Evolutionary conservation across 345 rosid species (phyloP).

Genomic region (Salix dunnii): DNA sequence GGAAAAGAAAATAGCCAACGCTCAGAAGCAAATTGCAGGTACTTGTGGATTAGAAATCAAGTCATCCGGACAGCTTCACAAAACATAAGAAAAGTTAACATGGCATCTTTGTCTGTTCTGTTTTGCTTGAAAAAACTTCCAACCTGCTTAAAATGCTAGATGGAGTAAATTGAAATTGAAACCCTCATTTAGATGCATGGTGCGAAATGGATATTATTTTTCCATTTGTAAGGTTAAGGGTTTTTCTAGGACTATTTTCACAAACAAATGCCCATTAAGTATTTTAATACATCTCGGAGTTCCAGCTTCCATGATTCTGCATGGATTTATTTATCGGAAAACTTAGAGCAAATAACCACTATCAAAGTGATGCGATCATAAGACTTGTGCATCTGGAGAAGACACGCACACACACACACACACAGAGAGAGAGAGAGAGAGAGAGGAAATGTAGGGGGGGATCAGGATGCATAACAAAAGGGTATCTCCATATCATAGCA

Average conservation of each 20-base stretch:
- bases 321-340: not conserved
- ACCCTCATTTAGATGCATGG: not conserved
- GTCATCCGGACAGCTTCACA: not conserved
- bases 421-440: not conserved
- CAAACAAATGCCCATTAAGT: not conserved
- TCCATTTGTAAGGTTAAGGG: not conserved
- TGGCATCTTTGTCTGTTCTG: not conserved
- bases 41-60: not conserved
- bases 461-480: not conserved
- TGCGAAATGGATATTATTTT: not conserved
- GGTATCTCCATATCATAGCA: not conserved
- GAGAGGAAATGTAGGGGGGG: not conserved
- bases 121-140: not conserved
- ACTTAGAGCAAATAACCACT: not conserved
- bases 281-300: not conserved
- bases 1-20: slow-evolving; percentile 22
- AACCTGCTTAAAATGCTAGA: not conserved
- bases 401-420: too few relatives aligned
- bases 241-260: not conserved
- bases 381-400: not conserved
- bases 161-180: not conserved
- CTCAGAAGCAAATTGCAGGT: slow-evolving; percentile 13
- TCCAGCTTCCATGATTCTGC: not conserved
- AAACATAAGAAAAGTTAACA: not conserved
- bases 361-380: not conserved